Evolutionary conservation across 768 basidiomycete species (phyloP).

Genomic region (Rhizopogon vinicolor): DNA sequence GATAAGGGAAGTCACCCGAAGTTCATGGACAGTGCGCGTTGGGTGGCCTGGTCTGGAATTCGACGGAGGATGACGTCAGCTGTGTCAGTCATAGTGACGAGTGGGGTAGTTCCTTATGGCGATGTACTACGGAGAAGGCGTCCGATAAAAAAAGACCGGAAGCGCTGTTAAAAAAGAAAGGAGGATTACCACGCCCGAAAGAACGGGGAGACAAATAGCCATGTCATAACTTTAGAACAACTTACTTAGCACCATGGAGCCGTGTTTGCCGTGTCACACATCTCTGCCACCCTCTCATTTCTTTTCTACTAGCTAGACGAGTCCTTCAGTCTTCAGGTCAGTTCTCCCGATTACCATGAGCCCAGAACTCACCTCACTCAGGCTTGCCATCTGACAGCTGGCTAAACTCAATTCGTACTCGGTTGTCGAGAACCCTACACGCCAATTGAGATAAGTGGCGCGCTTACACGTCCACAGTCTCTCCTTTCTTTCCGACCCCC

Average conservation of each 20-base stretch:
- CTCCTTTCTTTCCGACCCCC: constrained; percentile 12
- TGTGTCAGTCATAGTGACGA: no score
- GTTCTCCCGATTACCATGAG: background rate
- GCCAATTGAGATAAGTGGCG: constrained; percentile 21
- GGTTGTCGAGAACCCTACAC: background rate
- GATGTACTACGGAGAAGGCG: no score
- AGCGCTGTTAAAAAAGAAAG: no score
- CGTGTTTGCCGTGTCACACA: constrained; percentile 1
- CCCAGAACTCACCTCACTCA: background rate
- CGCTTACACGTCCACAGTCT: constrained; percentile 4
- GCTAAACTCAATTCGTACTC: constrained; percentile 15
- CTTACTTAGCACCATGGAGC: background rate
- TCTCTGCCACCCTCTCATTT: background rate
- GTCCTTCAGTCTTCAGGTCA: background rate
- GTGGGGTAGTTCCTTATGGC: no score
- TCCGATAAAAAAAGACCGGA: no score
- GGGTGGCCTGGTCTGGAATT: no score
- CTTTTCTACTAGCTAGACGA: background rate
- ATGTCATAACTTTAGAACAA: constrained; percentile 1
- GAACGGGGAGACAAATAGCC: no score
- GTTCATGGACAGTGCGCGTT: no score
- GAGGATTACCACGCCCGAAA: no score
- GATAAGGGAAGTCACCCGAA: no score
- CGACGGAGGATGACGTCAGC: no score
- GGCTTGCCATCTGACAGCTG: constrained; percentile 10